A percentile compares a stretch with the other conserved stretches of the same genome.
phyloP scores from a whole-genome alignment of 2,329 filamentous ascomycete species.

The Colletotrichum australisinense region DNA sequence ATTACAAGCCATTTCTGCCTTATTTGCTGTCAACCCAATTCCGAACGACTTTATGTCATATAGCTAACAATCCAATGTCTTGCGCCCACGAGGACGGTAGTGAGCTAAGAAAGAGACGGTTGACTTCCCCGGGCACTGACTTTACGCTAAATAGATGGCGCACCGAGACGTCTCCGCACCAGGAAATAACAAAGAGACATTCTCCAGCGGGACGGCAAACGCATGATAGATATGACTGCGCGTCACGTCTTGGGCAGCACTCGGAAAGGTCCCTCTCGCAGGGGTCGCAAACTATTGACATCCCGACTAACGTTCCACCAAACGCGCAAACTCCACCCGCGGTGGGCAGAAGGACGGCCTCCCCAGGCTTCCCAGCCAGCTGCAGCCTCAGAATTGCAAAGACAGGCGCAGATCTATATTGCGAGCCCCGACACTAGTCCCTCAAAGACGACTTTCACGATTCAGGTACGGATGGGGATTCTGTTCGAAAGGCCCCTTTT shows the following conservation, averaged over 20 bases:
- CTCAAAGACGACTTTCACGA: not conserved
- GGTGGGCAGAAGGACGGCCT: not conserved
- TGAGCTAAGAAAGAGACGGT: not conserved
- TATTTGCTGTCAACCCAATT: not conserved
- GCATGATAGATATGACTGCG: not conserved
- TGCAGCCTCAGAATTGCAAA: not conserved
- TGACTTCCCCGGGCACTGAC: not conserved
- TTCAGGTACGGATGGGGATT: not conserved
- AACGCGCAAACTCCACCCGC: not conserved
- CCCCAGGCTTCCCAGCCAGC: not conserved
- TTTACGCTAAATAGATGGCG: not conserved
- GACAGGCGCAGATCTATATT: not conserved
- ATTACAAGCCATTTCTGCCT: not conserved
- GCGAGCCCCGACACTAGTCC: not conserved
- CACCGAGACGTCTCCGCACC: not conserved
- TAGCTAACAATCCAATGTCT: not conserved
- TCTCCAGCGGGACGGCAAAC: not conserved
- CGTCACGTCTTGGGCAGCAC: not conserved
- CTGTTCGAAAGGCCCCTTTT: not conserved
- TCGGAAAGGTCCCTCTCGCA: not conserved
- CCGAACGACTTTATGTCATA: not conserved
- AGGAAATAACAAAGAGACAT: not conserved
- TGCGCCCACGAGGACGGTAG: not conserved
- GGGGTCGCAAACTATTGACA: not conserved
- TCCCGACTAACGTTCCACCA: slow-evolving; percentile 6